Base-by-base conservation (phyloP, 345 rosid genomes). In the Pistacia atlantica region DNA sequence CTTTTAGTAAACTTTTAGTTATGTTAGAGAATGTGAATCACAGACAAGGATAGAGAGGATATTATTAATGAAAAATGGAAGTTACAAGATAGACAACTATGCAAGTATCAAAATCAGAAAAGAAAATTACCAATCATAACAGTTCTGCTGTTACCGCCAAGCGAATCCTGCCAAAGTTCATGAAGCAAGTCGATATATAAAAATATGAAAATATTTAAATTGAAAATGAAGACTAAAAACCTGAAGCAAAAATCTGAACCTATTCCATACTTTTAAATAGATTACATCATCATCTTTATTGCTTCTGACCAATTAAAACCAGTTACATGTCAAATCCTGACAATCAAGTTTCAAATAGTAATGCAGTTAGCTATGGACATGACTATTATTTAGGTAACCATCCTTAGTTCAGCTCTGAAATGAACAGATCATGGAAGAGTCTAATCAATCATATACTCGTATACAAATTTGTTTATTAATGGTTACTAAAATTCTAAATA, bases 111-210 rank as follows among this genome's bases (percentile, higher is more conserved):
- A 73, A 14, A 48, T 45, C 12, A n/a, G 10, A 59, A 67, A 70
- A n/a, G 48, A 68, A 82, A 70, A 37, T 81, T 89, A 96, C 99
- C 99, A 84, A 96, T 93, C 99, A 96, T 96, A 52, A 91, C 95
- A 31, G 99, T 96, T 87, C 97, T 90, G 91, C 97, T 96, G 88
- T 96, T 96, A 35, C 99, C 99, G 22, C 99, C 99, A 49, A 96
- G 99, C n/a, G 99, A 96, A 87, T 96, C 99, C 99, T 96, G 89
- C 77, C 75, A 75, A 76, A 79, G 73, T 3, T 51, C 37, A 51
- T 5, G 25, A 70, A 73, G 28, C 18, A 20, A 60, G 77, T 75
- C 51, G 37, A 64, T 18, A 49, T 61, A 69, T 77, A 42, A 65
- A 49, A 64, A 58, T 62, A 65, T 35, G 8, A 46, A 60, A 48